These are phyloP conservation scores for Pseudofabraea citricarpa DNA, from an alignment of 2,329 filamentous ascomycete species.

Conservation along the genomic window DNA sequence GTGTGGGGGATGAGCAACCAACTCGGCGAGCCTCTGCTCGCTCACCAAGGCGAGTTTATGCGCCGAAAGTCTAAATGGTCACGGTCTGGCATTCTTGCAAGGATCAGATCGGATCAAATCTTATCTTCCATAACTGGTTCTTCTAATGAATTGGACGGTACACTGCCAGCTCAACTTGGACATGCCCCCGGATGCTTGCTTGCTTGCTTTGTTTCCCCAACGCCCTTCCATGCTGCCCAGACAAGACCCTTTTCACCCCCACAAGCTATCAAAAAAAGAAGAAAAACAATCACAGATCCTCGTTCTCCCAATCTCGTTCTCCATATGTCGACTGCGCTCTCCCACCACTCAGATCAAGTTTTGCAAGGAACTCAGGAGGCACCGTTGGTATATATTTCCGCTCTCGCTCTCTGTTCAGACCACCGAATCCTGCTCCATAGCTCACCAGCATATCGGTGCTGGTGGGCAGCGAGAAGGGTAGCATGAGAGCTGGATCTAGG, in stretches of 20 bases:
- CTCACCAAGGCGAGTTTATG: no score
- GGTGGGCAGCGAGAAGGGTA: slow-evolving; percentile 92
- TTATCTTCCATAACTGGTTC: no score
- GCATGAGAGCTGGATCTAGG: slow-evolving; percentile 83
- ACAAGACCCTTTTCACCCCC: background rate
- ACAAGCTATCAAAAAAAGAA: background rate
- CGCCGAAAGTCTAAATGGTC: no score
- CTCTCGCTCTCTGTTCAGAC: slow-evolving; percentile 84
- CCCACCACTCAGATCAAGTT: slow-evolving; percentile 59
- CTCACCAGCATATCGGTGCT: slow-evolving; percentile 96
- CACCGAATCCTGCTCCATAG: slow-evolving; percentile 92
- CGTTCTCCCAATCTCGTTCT: slow-evolving; percentile 64
- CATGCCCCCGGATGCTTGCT: no score
- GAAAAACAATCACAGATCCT: slow-evolving; percentile 42
- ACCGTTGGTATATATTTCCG: slow-evolving; percentile 95
- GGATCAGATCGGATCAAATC: no score
- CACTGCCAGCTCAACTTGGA: no score
- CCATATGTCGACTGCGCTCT: slow-evolving; percentile 52
- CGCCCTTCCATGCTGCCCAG: slow-evolving; percentile 9
- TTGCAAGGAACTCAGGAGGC: slow-evolving; percentile 86
- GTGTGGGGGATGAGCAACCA: no score
- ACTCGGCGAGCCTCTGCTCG: no score
- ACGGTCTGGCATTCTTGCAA: no score
- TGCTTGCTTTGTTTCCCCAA: slow-evolving; percentile 2
- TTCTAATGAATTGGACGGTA: no score